These are phyloP conservation scores for Sanghuangporus weigelae DNA, from an alignment of 1,284 basidiomycete genomes.

Conservation along the genomic window DNA sequence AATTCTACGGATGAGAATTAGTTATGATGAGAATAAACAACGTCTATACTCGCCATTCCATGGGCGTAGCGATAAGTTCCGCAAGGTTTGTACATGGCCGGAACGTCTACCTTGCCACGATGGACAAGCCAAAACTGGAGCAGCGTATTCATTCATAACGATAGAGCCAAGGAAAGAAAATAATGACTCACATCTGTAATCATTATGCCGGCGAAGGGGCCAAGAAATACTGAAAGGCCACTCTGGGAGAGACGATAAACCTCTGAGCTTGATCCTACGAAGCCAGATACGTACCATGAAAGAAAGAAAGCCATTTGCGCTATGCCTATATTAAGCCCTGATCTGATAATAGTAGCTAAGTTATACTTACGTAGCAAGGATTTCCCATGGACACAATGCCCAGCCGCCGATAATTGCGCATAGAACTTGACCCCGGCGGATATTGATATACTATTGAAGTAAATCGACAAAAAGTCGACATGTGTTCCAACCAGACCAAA, in stretches of 20 bases:
- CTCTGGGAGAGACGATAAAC: conserved; percentile 28
- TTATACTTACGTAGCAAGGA: conserved; percentile 34
- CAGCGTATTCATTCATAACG: background rate
- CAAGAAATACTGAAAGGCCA: conserved; percentile 69
- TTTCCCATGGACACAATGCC: conserved; percentile 56
- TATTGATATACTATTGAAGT: conserved; percentile 54
- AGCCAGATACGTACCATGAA: conserved; percentile 36
- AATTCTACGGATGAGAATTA: conserved; percentile 45
- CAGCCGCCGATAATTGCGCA: conserved; percentile 70
- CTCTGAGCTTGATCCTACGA: background rate
- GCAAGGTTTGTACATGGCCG: conserved; percentile 63
- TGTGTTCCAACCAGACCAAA: background rate
- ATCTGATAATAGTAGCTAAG: conserved; percentile 4
- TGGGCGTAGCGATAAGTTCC: conserved; percentile 60
- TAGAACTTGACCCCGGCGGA: conserved; percentile 67
- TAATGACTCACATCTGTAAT: conserved; percentile 52
- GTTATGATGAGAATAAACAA: too few species aligned
- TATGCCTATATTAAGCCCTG: conserved; percentile 26
- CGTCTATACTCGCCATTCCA: conserved; percentile 46
- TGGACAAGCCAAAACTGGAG: conserved; percentile 63
- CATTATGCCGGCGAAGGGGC: conserved; percentile 72
- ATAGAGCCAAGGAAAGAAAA: background rate
- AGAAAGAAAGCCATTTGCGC: conserved; percentile 41
- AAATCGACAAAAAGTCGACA: background rate
- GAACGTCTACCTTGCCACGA: conserved; percentile 56